Conservation (phyloP, 75 land plant species). For the Chamaecyparis obtusa region DNA sequence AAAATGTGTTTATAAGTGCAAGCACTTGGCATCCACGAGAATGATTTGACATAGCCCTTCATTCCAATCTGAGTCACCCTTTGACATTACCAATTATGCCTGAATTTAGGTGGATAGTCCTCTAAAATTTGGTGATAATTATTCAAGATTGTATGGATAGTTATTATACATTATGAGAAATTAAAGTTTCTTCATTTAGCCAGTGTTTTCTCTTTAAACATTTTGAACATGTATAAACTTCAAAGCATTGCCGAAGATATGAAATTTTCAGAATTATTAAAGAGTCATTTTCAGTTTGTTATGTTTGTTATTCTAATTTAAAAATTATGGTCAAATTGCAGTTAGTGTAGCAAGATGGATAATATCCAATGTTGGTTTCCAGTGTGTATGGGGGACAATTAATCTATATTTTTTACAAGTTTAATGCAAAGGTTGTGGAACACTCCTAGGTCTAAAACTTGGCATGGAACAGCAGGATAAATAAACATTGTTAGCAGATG, state of each 20-base stretch:
- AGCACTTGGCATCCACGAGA: neutral
- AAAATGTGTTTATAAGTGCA: neutral
- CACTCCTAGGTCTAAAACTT: neutral
- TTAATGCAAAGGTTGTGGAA: neutral
- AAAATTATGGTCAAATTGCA: neutral
- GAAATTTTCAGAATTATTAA: neutral
- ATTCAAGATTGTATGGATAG: neutral
- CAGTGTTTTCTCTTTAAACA: neutral
- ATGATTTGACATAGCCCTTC: conserved; percentile 1
- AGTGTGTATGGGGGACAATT: neutral
- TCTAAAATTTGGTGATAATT: neutral
- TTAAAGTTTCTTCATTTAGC: neutral
- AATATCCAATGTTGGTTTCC: neutral
- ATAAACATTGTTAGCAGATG: neutral
- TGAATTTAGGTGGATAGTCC: neutral
- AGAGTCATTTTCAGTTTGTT: neutral
- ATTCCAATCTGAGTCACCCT: neutral
- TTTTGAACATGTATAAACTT: neutral
- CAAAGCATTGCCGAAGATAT: neutral
- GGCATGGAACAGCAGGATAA: neutral
- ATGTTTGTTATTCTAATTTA: neutral
- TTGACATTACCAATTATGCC: neutral
- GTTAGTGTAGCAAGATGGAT: neutral
- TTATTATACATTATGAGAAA: neutral
- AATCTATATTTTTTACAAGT: neutral